Conservation (phyloP, 768 basidiomycete species). For the Auriculariales sp. region DNA sequence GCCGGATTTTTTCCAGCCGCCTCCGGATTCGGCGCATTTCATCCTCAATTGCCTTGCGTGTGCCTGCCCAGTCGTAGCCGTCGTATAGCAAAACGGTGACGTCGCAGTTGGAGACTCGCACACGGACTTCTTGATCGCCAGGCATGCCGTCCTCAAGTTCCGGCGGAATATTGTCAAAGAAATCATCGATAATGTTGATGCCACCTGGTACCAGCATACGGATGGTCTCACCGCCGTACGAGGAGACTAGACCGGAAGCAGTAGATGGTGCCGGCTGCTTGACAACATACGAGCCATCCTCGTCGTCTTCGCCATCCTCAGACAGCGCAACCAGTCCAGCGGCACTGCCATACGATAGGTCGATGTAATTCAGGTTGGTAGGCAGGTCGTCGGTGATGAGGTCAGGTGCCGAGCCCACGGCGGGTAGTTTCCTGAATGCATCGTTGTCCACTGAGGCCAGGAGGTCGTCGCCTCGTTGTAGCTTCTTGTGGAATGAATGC, state of each 20-base stretch:
- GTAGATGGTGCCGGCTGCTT: neutral
- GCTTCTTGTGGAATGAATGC: neutral
- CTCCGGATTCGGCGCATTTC: slow-evolving; percentile 80
- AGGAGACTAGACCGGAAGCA: slow-evolving; percentile 33
- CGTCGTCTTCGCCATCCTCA: slow-evolving; percentile 59
- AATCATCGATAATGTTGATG: slow-evolving; percentile 56
- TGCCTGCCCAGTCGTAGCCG: slow-evolving; percentile 87
- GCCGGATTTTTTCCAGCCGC: slow-evolving; percentile 75
- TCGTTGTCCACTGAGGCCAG: slow-evolving; percentile 59
- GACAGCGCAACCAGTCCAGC: slow-evolving; percentile 58
- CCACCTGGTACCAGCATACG: slow-evolving; percentile 52
- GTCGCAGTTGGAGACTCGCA: slow-evolving; percentile 47
- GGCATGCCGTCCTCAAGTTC: slow-evolving; percentile 30
- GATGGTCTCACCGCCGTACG: slow-evolving; percentile 74
- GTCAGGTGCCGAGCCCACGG: slow-evolving; percentile 68
- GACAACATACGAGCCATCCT: slow-evolving; percentile 4
- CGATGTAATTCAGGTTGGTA: slow-evolving; percentile 75
- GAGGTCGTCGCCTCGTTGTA: slow-evolving; percentile 8
- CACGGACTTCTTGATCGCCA: slow-evolving; percentile 29
- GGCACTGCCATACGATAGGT: slow-evolving; percentile 64
- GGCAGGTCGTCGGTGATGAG: slow-evolving; percentile 89
- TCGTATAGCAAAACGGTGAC: slow-evolving; percentile 68
- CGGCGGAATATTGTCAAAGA: slow-evolving; percentile 51
- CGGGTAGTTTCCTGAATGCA: slow-evolving; percentile 62
- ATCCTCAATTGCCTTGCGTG: slow-evolving; percentile 75